phyloP scores from a whole-genome alignment of 805 yeast genomes.

The Blastobotrys terrestris region DNA sequence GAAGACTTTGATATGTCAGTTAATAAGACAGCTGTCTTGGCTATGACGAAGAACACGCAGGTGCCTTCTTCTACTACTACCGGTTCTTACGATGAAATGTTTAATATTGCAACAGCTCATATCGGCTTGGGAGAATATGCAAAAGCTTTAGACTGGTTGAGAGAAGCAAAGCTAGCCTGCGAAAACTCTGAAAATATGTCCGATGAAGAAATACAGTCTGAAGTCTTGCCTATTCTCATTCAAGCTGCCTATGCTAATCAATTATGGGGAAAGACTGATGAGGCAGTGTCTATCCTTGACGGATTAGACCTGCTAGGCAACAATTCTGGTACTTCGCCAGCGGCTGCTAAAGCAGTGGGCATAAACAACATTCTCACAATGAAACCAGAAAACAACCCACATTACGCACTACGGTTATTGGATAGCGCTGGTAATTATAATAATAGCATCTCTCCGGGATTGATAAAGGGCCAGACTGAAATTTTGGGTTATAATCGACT shows the following conservation, averaged over 20 bases:
- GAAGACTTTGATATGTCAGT: slow-evolving; percentile 49
- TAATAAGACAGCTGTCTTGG: slow-evolving; percentile 56
- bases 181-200: slow-evolving; percentile 29
- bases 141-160: slow-evolving; percentile 39
- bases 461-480: slow-evolving; percentile 4
- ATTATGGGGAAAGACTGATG: slow-evolving; percentile 29
- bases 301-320: slow-evolving; percentile 23
- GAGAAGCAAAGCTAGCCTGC: slow-evolving; percentile 42
- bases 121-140: slow-evolving; percentile 38
- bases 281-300: slow-evolving; percentile 36
- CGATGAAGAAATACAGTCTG: slow-evolving; percentile 43
- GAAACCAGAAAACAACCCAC: slow-evolving; percentile 16
- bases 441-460: slow-evolving; percentile 12
- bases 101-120: slow-evolving; percentile 51
- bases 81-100: slow-evolving; percentile 47
- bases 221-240: slow-evolving; percentile 50
- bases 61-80: background rate
- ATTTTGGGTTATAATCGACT: slow-evolving; percentile 37
- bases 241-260: slow-evolving; percentile 54
- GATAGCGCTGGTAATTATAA: slow-evolving; percentile 25
- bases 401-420: slow-evolving; percentile 14
- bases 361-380: slow-evolving; percentile 14
- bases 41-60: slow-evolving; percentile 30
- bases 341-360: slow-evolving; percentile 10
- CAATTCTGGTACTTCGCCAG: background rate